Evolutionary conservation across 805 yeast species (phyloP).

Genomic region (Kodamaea leandrae): DNA sequence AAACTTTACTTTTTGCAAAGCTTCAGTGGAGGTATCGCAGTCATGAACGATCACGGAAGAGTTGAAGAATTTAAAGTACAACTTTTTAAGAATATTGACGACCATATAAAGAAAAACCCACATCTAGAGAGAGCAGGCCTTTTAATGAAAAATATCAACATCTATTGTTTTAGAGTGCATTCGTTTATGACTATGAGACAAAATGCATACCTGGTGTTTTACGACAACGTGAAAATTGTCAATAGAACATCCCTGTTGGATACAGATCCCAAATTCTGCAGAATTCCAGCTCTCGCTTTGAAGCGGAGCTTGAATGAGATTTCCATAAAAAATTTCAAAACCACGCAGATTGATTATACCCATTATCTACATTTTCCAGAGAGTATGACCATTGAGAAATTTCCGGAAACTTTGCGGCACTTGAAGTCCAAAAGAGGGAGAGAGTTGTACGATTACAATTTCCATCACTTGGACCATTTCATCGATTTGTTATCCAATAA

Average conservation of each 20-base stretch:
- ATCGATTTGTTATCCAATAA: constrained; percentile 1
- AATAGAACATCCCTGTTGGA: background rate
- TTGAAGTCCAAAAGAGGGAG: background rate
- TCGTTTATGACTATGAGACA: constrained; percentile 22
- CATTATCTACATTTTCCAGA: constrained; percentile 23
- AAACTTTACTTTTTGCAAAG: constrained; percentile 20
- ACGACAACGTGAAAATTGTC: constrained; percentile 13
- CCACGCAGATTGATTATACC: constrained; percentile 12
- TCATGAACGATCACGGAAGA: constrained; percentile 11
- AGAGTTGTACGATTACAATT: constrained; percentile 16
- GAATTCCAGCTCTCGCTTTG: constrained; percentile 9
- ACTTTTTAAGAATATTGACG: background rate
- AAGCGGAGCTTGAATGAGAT: constrained; percentile 19
- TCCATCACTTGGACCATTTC: constrained; percentile 14
- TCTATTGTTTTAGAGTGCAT: constrained; percentile 18
- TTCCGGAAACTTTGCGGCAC: constrained; percentile 1
- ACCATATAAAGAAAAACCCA: constrained; percentile 1
- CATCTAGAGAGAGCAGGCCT: constrained; percentile 1
- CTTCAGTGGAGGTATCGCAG: constrained; percentile 22
- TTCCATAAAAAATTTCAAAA: constrained; percentile 19
- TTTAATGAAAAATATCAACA: constrained; percentile 8
- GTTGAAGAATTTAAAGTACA: background rate
- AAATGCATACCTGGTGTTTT: constrained; percentile 17
- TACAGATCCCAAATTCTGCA: background rate
- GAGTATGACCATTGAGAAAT: constrained; percentile 4